These are phyloP conservation scores for Pseudozyma sp. DNA, from an alignment of 1,284 basidiomycete genomes.

Conservation along the genomic window DNA sequence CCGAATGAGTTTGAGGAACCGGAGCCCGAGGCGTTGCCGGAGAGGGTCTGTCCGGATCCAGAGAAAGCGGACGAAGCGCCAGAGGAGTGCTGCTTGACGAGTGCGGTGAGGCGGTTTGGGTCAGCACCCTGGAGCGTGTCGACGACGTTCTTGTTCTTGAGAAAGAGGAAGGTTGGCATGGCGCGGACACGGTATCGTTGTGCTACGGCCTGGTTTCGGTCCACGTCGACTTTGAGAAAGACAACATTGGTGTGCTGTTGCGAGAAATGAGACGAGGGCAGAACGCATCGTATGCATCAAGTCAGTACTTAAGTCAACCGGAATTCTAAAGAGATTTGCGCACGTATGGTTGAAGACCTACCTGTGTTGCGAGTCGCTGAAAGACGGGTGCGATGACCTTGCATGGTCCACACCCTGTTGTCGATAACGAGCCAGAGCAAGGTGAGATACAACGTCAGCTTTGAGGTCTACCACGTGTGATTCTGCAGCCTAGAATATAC, in stretches of 20 bases:
- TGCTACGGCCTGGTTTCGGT: slow-evolving; percentile 69
- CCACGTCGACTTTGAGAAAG: slow-evolving; percentile 71
- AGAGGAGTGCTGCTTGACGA: slow-evolving; percentile 61
- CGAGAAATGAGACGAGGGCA: too few relatives aligned
- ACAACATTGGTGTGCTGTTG: slow-evolving; percentile 44
- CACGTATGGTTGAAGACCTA: slow-evolving; percentile 5
- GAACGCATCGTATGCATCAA: neutral
- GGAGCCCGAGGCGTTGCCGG: slow-evolving; percentile 32
- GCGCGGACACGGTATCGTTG: slow-evolving; percentile 70
- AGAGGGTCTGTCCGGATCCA: slow-evolving; percentile 49
- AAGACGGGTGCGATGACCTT: slow-evolving; percentile 46
- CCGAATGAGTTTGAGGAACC: slow-evolving; percentile 28
- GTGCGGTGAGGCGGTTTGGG: slow-evolving; percentile 43
- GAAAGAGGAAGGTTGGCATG: slow-evolving; percentile 72
- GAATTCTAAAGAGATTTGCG: neutral
- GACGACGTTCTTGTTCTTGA: slow-evolving; percentile 70
- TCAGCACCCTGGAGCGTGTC: slow-evolving; percentile 66
- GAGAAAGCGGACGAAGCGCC: slow-evolving; percentile 45
- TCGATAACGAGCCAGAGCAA: neutral
- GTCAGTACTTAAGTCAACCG: neutral
- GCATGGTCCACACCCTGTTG: slow-evolving; percentile 51
- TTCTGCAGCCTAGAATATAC: slow-evolving; percentile 5
- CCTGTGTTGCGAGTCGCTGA: slow-evolving; percentile 35
- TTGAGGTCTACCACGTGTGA: neutral
- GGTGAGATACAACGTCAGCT: neutral